Percentiles rank a stretch among this genome's conserved stretches.
Evolutionary conservation across 75 land plant species (phyloP).

Genomic region (Sequoia sempervirens): DNA sequence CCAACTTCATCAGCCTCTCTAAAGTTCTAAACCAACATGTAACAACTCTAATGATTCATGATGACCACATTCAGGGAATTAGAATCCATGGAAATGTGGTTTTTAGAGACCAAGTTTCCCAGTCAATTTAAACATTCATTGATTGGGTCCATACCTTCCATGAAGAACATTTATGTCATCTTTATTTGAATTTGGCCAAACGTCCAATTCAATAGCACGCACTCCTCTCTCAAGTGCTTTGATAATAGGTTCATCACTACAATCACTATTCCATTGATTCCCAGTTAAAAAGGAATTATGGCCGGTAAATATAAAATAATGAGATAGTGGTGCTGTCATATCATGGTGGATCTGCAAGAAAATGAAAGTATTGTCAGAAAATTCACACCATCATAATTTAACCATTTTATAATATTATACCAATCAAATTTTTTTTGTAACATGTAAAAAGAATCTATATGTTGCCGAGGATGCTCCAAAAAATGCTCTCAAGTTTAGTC

Average conservation of each 20-base stretch:
- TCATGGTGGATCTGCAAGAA: conserved; percentile 77
- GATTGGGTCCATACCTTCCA: conserved; percentile 52
- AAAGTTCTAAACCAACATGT: background rate
- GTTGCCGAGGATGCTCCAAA: background rate
- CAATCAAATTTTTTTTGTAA: background rate
- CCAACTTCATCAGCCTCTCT: background rate
- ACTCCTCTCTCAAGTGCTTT: conserved; percentile 70
- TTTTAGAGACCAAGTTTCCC: background rate
- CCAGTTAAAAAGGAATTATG: conserved; percentile 93
- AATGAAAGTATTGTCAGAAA: background rate
- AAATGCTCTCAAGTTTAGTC: background rate
- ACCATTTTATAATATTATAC: background rate
- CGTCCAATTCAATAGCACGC: conserved; percentile 76
- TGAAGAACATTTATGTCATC: conserved; percentile 60
- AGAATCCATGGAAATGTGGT: background rate
- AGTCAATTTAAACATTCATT: background rate
- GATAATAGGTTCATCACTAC: conserved; percentile 71
- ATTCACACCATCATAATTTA: background rate
- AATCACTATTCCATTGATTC: conserved; percentile 77
- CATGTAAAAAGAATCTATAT: background rate
- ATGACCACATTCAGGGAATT: background rate
- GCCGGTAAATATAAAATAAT: conserved; percentile 81
- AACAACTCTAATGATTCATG: background rate
- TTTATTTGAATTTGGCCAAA: conserved; percentile 69
- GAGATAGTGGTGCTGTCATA: conserved; percentile 76